Evolutionary conservation across 108 stramenopile genomes (phyloP).

Genomic region (Skeletonema menzelii): DNA sequence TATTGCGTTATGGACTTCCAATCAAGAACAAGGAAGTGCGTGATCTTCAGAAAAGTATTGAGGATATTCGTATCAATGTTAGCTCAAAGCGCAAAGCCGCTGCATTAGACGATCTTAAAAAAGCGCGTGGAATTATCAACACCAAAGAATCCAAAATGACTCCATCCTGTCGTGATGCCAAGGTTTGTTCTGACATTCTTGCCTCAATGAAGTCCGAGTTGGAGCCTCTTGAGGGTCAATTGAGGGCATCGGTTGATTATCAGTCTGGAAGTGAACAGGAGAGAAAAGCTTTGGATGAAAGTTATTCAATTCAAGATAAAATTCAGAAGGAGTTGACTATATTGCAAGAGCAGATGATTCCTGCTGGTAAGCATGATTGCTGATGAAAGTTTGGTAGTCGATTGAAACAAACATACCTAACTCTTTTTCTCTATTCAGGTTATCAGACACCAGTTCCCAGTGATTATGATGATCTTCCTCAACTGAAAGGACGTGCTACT

Average conservation of each 20-base stretch:
- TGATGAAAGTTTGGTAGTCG: background rate
- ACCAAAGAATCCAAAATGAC: slow-evolving; percentile 70
- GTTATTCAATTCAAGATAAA: slow-evolving; percentile 71
- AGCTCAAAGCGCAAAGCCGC: slow-evolving; percentile 79
- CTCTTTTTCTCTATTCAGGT: slow-evolving; percentile 20
- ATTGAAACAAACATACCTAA: background rate
- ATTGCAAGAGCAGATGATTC: slow-evolving; percentile 93
- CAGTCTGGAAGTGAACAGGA: slow-evolving; percentile 86
- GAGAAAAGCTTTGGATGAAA: slow-evolving; percentile 78
- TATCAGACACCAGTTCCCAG: slow-evolving; percentile 81
- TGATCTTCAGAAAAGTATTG: slow-evolving; percentile 78
- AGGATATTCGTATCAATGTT: slow-evolving; percentile 79
- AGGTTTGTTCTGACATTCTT: slow-evolving; percentile 50
- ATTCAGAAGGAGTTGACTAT: slow-evolving; percentile 62
- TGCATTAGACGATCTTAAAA: slow-evolving; percentile 84
- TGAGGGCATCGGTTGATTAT: slow-evolving; percentile 62
- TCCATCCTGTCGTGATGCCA: slow-evolving; percentile 62
- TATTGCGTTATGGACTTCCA: slow-evolving; percentile 88
- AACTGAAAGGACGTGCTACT: slow-evolving; percentile 84
- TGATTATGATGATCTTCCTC: slow-evolving; percentile 87
- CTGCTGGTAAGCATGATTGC: slow-evolving; percentile 38
- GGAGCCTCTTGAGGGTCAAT: slow-evolving; percentile 55
- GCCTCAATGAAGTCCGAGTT: slow-evolving; percentile 51
- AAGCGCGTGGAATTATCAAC: slow-evolving; percentile 51
- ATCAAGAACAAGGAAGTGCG: slow-evolving; percentile 89